Percentiles rank a stretch among this genome's conserved stretches.
These are phyloP conservation scores for Penicillium sp. DNA, from an alignment of 2,329 filamentous ascomycete species.

Conservation along the genomic window DNA sequence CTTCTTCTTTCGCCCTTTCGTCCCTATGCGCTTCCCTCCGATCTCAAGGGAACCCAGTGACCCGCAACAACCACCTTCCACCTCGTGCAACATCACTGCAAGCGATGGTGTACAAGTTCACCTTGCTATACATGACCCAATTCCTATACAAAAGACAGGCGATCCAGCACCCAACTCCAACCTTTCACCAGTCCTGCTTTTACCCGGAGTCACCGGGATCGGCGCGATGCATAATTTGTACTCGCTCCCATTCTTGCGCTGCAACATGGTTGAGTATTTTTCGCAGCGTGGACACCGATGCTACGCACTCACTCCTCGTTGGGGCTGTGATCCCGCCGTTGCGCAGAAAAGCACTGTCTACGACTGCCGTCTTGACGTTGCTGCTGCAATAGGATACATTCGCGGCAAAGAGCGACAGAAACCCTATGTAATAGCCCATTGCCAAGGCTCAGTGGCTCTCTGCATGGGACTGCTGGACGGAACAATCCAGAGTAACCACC, in stretches of 20 bases:
- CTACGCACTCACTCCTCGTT: slow-evolving; percentile 8
- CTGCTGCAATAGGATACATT: slow-evolving; percentile 12
- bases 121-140: neutral
- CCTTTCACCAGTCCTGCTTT: neutral
- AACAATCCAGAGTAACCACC: slow-evolving; percentile 10
- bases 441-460: slow-evolving; percentile 15
- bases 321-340: neutral
- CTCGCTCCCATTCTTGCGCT: slow-evolving; percentile 1
- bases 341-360: slow-evolving; percentile 1
- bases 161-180: neutral
- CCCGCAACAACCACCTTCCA: neutral
- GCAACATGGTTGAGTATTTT: slow-evolving; percentile 9
- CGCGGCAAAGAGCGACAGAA: slow-evolving; percentile 5
- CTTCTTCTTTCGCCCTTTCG: slow-evolving; percentile 11
- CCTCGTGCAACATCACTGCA: neutral
- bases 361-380: slow-evolving; percentile 8
- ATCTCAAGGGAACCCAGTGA: neutral
- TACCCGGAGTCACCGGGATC: slow-evolving; percentile 1
- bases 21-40: neutral
- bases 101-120: neutral
- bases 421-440: slow-evolving; percentile 17
- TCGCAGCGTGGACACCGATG: slow-evolving; percentile 1
- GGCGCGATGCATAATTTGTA: neutral
- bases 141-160: neutral
- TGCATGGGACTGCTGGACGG: slow-evolving; percentile 16